These are phyloP conservation scores for Fraxinus americana DNA, from an alignment of 257 asterid genomes.

Conservation along the genomic window DNA sequence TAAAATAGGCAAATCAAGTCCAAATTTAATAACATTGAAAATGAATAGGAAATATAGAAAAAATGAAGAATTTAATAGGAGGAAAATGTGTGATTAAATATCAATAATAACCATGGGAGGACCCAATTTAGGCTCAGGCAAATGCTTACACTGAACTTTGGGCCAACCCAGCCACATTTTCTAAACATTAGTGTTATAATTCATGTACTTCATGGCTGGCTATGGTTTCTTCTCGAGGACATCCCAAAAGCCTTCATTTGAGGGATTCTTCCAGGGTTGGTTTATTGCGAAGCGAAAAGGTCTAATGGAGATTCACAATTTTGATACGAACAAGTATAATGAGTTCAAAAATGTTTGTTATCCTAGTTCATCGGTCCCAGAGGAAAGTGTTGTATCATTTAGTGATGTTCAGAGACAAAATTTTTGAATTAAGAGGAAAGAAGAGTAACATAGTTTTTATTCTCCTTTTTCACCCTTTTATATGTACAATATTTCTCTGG, in stretches of 20 bases:
- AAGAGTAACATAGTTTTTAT: no score
- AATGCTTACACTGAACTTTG: no score
- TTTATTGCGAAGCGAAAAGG: slow-evolving; percentile 59
- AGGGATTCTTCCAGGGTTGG: slow-evolving; percentile 82
- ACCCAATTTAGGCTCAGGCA: no score
- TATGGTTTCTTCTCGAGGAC: slow-evolving; percentile 32
- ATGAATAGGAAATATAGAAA: no score
- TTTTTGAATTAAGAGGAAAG: neutral
- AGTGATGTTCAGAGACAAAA: neutral
- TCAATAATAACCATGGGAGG: no score
- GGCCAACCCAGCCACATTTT: no score
- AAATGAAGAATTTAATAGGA: no score
- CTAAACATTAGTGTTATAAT: no score
- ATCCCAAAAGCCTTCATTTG: slow-evolving; percentile 72
- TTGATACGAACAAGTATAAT: slow-evolving; percentile 58
- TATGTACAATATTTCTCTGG: neutral
- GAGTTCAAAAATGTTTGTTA: slow-evolving; percentile 52
- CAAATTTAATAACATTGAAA: no score
- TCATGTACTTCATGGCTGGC: slow-evolving; percentile 67
- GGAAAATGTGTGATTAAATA: no score
- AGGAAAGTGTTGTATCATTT: slow-evolving; percentile 11
- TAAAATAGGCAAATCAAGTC: no score
- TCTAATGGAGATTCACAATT: slow-evolving; percentile 49
- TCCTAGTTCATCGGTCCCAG: slow-evolving; percentile 18
- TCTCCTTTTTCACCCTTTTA: no score